Base-by-base conservation (phyloP, 2,329 filamentous ascomycete genomes). In the Nannizzia gypsea region DNA sequence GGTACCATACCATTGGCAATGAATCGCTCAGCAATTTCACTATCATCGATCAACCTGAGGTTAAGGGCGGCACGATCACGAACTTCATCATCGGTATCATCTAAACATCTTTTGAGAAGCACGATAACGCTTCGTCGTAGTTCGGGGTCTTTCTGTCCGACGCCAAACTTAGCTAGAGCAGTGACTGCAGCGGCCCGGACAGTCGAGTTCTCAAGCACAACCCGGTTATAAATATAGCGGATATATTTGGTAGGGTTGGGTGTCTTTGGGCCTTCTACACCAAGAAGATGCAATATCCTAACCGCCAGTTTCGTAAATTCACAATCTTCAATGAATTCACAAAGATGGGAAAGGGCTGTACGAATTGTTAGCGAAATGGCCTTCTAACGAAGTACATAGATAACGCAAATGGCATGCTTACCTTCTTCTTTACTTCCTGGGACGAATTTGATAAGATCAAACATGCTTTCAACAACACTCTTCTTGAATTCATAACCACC, bases 261-360 rank as follows among this genome's bases (percentile, higher is more conserved):
- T 2, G 92, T 96, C 78, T 93, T 95, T 64, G 93, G 93, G 0
- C 93, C 93, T 77, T 99, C 93, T 28, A 92, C 81, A 68, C 93
- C 93, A 48, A 99, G 86, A 20, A 99, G 83, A 74, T 99, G 92
- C 59, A 99, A 78, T 67, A 99, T 95, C 62, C 93, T 87, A 55
- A 99, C 92, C 31, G 93, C 92, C 63, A 99, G 81, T 77, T 99
- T 99, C 28, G 93, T 96, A 74, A 97, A 99, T 72, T 99, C 93
- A 77, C 93, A 99, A 73, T 99, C 93, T 75, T 99, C 93, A 65
- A 99, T 99, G 72, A 99, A 99, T 72, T 99, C 93, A 77, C 93
- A 97, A 22, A 99, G 83, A 70, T 97, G 93, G 13, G 92, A 89
- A 56, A 99, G 83, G 17, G 93, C 92, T 79, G 61, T 20, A 61